These are phyloP conservation scores for Sabuloglossum arenarium DNA, from an alignment of 495 filamentous ascomycete genomes.

Conservation along the genomic window DNA sequence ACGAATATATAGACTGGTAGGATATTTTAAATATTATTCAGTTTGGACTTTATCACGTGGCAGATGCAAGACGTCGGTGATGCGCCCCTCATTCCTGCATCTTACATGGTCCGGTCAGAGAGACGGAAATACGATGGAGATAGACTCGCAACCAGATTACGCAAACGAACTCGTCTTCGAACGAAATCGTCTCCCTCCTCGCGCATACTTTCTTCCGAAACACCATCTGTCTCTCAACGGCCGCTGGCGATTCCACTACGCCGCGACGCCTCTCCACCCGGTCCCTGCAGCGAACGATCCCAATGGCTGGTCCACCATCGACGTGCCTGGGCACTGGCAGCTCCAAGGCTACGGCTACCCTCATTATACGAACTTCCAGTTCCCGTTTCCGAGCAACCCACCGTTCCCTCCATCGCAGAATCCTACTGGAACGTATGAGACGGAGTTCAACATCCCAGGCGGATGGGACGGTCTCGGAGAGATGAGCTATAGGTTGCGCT, in stretches of 20 bases:
- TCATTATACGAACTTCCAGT: constrained; percentile 43
- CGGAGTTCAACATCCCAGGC: constrained; percentile 27
- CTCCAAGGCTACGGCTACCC: constrained; percentile 41
- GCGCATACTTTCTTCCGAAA: constrained; percentile 36
- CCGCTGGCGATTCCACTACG: constrained; percentile 37
- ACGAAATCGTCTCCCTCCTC: constrained; percentile 39
- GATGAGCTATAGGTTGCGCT: constrained; percentile 28
- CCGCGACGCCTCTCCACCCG: constrained; percentile 24
- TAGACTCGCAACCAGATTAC: background rate
- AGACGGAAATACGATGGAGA: background rate
- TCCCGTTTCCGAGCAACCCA: constrained; percentile 38
- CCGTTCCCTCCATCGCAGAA: constrained; percentile 37
- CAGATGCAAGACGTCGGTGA: no score
- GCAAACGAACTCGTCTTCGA: constrained; percentile 25
- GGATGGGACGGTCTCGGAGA: constrained; percentile 4
- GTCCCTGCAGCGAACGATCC: constrained; percentile 13
- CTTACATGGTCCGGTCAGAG: no score
- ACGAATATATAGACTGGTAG: no score
- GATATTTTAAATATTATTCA: no score
- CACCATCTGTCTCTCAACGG: constrained; percentile 30
- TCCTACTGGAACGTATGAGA: constrained; percentile 39
- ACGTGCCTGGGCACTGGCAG: constrained; percentile 53
- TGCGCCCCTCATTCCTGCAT: no score
- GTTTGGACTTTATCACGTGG: no score
- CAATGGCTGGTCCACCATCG: constrained; percentile 27